Conservation (phyloP, 1,139 yeast species). For the Debaryomyces psychrophilus region DNA sequence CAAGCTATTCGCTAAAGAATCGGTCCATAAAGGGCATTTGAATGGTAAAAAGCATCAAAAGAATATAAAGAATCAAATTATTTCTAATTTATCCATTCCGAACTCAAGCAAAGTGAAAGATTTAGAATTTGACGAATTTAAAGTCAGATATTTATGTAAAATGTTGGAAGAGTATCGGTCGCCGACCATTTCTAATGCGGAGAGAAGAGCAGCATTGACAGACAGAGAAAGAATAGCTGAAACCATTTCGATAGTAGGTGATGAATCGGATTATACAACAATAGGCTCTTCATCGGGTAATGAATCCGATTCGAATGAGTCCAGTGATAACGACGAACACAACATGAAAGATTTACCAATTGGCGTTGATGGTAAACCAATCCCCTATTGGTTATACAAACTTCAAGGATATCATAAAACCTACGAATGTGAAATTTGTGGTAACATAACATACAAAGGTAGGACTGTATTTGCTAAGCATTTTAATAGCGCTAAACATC, state of each 20-base stretch:
- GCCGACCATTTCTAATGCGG: conserved; percentile 62
- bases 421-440: conserved; percentile 86
- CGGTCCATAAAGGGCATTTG: conserved; percentile 73
- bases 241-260: conserved; percentile 30
- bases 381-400: conserved; percentile 92
- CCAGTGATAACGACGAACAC: conserved; percentile 25
- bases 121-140: conserved; percentile 29
- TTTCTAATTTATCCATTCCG: conserved; percentile 5
- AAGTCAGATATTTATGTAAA: conserved; percentile 35
- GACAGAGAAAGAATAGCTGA: conserved; percentile 73
- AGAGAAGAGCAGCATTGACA: conserved; percentile 70
- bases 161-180: conserved; percentile 40
- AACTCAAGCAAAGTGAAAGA: conserved; percentile 9
- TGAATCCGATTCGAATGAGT: conserved; percentile 29
- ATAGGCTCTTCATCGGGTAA: conserved; percentile 35
- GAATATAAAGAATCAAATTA: conserved; percentile 28
- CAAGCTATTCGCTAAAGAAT: conserved; percentile 61
- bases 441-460: conserved; percentile 75
- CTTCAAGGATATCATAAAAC: conserved; percentile 80
- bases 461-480: conserved; percentile 72
- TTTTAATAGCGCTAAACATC: conserved; percentile 69
- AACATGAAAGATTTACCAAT: conserved; percentile 62
- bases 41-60: conserved; percentile 76
- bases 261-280: conserved; percentile 40
- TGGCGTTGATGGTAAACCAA: conserved; percentile 89